Percentiles rank a stretch among this genome's conserved stretches.
These are phyloP conservation scores for Rosa persica DNA, from an alignment of 306 rosid genomes.

Conservation along the genomic window DNA sequence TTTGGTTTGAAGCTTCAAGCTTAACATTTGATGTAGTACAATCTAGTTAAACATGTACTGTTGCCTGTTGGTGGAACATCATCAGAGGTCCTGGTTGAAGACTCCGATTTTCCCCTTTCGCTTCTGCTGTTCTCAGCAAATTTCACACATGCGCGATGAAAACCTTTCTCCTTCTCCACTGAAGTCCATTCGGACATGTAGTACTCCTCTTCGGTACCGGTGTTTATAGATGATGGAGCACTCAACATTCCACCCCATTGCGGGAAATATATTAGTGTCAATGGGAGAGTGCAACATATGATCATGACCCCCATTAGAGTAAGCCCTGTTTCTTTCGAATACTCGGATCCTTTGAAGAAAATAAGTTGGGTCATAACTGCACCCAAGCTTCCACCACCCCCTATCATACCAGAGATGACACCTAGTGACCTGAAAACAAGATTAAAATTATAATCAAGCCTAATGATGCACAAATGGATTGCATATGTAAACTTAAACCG, in stretches of 20 bases:
- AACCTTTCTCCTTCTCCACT: slow-evolving; percentile 57
- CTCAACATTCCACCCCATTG: slow-evolving; percentile 89
- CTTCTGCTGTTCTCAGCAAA: slow-evolving; percentile 70
- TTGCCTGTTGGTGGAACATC: neutral
- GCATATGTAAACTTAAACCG: too few relatives aligned
- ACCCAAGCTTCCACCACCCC: slow-evolving; percentile 92
- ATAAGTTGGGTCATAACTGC: slow-evolving; percentile 71
- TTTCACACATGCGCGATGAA: slow-evolving; percentile 55
- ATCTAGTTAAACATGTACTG: neutral
- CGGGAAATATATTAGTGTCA: slow-evolving; percentile 58
- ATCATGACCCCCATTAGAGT: slow-evolving; percentile 83
- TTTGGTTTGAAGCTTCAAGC: neutral
- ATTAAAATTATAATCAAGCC: too few relatives aligned
- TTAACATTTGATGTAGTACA: neutral
- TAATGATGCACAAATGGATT: too few relatives aligned
- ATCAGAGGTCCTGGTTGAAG: slow-evolving; percentile 28
- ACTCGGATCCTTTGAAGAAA: slow-evolving; percentile 75
- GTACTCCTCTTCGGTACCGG: slow-evolving; percentile 64
- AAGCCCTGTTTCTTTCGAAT: slow-evolving; percentile 71
- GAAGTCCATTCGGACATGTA: slow-evolving; percentile 70
- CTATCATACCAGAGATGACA: slow-evolving; percentile 82
- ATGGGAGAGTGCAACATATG: slow-evolving; percentile 57
- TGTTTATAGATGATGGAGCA: slow-evolving; percentile 46
- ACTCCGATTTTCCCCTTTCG: slow-evolving; percentile 48
- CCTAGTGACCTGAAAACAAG: slow-evolving; percentile 26